These are phyloP conservation scores for Zangia roseola DNA, from an alignment of 768 basidiomycete genomes.

Conservation along the genomic window DNA sequence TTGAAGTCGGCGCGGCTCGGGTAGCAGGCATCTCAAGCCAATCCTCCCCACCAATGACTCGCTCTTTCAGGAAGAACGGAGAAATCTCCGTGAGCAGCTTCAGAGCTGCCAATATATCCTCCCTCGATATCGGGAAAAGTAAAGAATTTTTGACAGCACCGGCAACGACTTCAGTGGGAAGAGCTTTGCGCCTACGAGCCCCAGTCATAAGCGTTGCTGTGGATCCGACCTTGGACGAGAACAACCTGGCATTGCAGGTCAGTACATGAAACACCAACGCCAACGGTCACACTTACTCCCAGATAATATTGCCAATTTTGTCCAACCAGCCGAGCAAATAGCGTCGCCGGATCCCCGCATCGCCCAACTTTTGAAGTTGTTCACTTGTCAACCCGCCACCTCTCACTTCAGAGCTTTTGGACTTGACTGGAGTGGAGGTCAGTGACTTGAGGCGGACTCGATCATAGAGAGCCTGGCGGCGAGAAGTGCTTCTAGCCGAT, in stretches of 20 bases:
- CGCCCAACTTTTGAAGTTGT: conserved; percentile 66
- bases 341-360: conserved; percentile 75
- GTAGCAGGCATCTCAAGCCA: conserved; percentile 50
- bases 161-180: conserved; percentile 65
- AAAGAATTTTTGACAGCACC: conserved; percentile 77
- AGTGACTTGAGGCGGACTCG: conserved; percentile 74
- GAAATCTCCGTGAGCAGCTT: conserved; percentile 64
- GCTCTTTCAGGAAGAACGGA: conserved; percentile 73
- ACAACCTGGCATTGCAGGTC: conserved; percentile 50
- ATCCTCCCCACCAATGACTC: conserved; percentile 57
- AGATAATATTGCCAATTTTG: conserved; percentile 80
- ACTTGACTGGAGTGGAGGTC: conserved; percentile 64
- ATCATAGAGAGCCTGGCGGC: conserved; percentile 79
- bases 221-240: conserved; percentile 64
- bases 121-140: conserved; percentile 72
- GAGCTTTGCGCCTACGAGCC: conserved; percentile 65
- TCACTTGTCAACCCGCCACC: conserved; percentile 58
- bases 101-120: conserved; percentile 76
- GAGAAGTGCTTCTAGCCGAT: conserved; percentile 69
- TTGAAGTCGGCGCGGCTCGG: conserved; percentile 17
- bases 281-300: conserved; percentile 58
- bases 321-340: conserved; percentile 77
- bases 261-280: not conserved
- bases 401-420: conserved; percentile 36
- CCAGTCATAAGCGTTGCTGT: conserved; percentile 50